phyloP scores from a whole-genome alignment of 208 protist species.

The Leishmania martiniquensis region DNA sequence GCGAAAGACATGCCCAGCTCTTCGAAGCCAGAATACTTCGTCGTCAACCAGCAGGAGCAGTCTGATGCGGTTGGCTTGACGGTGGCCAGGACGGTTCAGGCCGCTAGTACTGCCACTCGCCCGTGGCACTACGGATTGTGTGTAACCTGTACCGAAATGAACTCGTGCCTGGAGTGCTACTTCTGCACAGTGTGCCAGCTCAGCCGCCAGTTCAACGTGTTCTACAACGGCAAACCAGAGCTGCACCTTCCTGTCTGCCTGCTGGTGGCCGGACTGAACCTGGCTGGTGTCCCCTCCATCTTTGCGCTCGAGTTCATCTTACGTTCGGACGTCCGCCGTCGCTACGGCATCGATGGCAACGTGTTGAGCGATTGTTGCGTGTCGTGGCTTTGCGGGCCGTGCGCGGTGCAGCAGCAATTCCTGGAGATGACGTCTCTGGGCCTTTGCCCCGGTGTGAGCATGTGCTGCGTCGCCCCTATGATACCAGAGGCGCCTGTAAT shows the following conservation, averaged over 20 bases:
- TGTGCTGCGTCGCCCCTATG: slow-evolving; percentile 20
- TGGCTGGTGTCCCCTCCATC: background rate
- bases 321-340: slow-evolving; percentile 19
- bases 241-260: slow-evolving; percentile 26
- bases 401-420: slow-evolving; percentile 57
- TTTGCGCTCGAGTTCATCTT: slow-evolving; percentile 19
- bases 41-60: slow-evolving; percentile 10
- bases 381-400: slow-evolving; percentile 37
- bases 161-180: slow-evolving; percentile 41
- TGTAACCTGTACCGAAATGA: slow-evolving; percentile 27
- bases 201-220: slow-evolving; percentile 49
- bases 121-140: slow-evolving; percentile 49
- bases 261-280: background rate
- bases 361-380: slow-evolving; percentile 19
- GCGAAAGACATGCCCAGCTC: background rate
- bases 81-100: background rate
- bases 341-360: slow-evolving; percentile 34
- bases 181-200: slow-evolving; percentile 37
- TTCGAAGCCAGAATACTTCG: background rate
- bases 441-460: slow-evolving; percentile 50
- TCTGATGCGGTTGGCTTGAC: background rate
- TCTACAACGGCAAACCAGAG: slow-evolving; percentile 28
- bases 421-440: slow-evolving; percentile 58
- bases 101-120: slow-evolving; percentile 4
- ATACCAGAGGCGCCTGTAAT: slow-evolving; percentile 29